A percentile compares a stretch with the other conserved stretches of the same genome.
Evolutionary conservation across 2,329 filamentous ascomycete species (phyloP).

Genomic region (Pyrenochaeta sp.): DNA sequence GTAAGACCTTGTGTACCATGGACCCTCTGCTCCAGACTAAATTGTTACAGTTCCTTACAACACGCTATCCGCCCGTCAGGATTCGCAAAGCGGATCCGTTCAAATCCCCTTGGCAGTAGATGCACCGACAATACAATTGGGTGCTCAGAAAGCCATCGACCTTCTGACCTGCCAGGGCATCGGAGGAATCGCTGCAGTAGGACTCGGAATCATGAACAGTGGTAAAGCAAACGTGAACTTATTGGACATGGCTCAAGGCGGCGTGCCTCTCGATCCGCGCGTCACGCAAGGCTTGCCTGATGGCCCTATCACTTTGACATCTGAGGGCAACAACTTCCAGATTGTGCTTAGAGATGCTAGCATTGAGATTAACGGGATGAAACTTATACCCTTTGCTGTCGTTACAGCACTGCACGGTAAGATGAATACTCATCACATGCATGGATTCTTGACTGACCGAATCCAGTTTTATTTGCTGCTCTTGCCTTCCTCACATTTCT

Average conservation of each 20-base stretch:
- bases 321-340: conserved; percentile 33
- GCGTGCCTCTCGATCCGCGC: conserved; percentile 23
- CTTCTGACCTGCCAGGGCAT: conserved; percentile 34
- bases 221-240: conserved; percentile 16
- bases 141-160: conserved; percentile 26
- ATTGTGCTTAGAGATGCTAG: conserved; percentile 23
- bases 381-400: conserved; percentile 22
- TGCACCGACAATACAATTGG: conserved; percentile 20
- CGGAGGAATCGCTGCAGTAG: conserved; percentile 31
- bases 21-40: conserved; percentile 1
- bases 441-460: background rate
- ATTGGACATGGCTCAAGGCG: conserved; percentile 1
- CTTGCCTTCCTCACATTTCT: conserved; percentile 36
- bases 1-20: conserved; percentile 7
- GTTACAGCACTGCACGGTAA: conserved; percentile 34
- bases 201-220: conserved; percentile 22
- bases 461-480: conserved; percentile 25
- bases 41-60: conserved; percentile 15
- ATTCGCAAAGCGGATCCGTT: background rate
- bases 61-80: conserved; percentile 18
- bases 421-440: background rate
- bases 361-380: conserved; percentile 31
- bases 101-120: conserved; percentile 26
- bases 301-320: conserved; percentile 30
- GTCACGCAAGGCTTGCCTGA: conserved; percentile 26